Conservation (phyloP, 352 stramenopile genomes). For the Saprolegnia diclina region DNA sequence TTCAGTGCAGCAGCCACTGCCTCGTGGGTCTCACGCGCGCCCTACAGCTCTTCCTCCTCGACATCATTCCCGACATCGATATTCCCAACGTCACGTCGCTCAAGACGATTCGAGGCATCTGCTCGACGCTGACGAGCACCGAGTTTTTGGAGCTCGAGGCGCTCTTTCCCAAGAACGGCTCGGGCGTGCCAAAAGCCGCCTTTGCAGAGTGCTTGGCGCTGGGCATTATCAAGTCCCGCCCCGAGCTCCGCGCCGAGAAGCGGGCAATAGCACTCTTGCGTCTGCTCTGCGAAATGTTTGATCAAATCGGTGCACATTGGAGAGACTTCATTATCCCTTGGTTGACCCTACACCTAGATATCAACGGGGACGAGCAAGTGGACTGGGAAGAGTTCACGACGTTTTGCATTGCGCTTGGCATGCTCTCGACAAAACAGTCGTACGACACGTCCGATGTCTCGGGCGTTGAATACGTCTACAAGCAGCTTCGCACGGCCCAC, state of each 20-base stretch:
- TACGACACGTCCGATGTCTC: slow-evolving; percentile 19
- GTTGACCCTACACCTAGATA: slow-evolving; percentile 35
- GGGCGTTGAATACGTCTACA: slow-evolving; percentile 23
- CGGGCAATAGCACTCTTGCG: slow-evolving; percentile 39
- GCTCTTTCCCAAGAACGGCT: slow-evolving; percentile 35
- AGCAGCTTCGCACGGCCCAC: slow-evolving; percentile 8
- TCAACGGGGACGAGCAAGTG: slow-evolving; percentile 68
- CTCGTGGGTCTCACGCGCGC: slow-evolving; percentile 39
- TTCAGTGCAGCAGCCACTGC: slow-evolving; percentile 39
- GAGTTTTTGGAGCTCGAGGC: slow-evolving; percentile 54
- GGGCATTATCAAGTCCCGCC: slow-evolving; percentile 40
- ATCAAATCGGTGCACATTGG: slow-evolving; percentile 40
- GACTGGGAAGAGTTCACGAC: slow-evolving; percentile 85
- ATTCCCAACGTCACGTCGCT: slow-evolving; percentile 55
- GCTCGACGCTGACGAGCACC: slow-evolving; percentile 46
- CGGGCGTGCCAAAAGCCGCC: slow-evolving; percentile 39
- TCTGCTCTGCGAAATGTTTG: slow-evolving; percentile 66
- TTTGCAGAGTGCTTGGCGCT: slow-evolving; percentile 52
- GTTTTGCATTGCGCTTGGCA: slow-evolving; percentile 62
- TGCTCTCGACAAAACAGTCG: slow-evolving; percentile 42
- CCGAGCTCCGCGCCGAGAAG: slow-evolving; percentile 34
- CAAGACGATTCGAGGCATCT: slow-evolving; percentile 56
- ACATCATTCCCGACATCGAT: slow-evolving; percentile 65
- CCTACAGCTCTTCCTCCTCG: slow-evolving; percentile 56
- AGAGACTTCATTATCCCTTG: background rate